Evolutionary conservation across 495 filamentous ascomycete species (phyloP), one percentile per base, ranked within the genome.

Genomic region (Talaromyces borbonicus): DNA sequence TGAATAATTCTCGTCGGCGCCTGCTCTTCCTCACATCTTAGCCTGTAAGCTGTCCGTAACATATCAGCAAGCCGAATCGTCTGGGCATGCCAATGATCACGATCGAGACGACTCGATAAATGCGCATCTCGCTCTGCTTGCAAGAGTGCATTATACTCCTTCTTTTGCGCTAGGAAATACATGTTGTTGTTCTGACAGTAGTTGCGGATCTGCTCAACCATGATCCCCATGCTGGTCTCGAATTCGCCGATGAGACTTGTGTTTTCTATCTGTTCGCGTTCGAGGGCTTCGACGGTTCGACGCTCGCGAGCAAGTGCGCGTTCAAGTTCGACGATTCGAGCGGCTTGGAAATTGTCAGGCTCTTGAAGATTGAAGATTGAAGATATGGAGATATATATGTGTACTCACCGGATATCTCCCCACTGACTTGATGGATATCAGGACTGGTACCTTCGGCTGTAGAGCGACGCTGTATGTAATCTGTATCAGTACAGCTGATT

Each of bases 61-160:
- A 77, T 75, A 43, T 72, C 67, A 4, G 69, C 66, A 30, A 65
- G 68, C 43, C 68, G 67, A 66, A 75, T 69, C 31, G 71, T 70
- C 50, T 73, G 69, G 5, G 71, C 68, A 52, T 83, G 78, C 79
- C 78, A 81, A 48, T 78, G 69, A 39, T 79, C 74, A n/a, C 77
- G 78, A 48, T 78, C 74, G n/a, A 83, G 52, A 7, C 79, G 69
- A 53, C 77, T 68, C 15, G 78, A 66, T 37, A 81, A 52, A 36
- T 75, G 74, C 8, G 72, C 66, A 45, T 74, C 67, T 12, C 78
- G 74, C 47, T 81, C 76, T 1, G 71, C 65, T 37, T 79, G 72
- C 0, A 84, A 57, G 2, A 80, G 68, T 27, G 63, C 66, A 49
- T 77, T 74, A 60, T 81, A 84, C 58, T 81, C 77, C 46, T 65